Evolutionary conservation across 1,139 yeast species (phyloP), one percentile per base, ranked within the genome.

Genomic region (Zygoascus meyerae): DNA sequence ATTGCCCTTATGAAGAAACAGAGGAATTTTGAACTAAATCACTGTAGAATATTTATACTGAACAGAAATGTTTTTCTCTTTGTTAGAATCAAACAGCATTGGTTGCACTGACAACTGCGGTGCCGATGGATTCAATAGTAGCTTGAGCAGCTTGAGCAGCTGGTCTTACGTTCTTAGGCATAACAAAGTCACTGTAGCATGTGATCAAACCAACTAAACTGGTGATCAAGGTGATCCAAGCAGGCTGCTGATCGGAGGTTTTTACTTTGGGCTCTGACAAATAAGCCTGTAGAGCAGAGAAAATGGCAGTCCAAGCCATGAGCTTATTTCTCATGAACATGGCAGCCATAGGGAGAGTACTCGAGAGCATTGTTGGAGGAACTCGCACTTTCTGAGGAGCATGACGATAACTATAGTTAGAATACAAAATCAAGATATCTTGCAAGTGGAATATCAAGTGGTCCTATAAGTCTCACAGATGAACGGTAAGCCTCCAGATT

Each of bases 1-100:
- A 86, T 48, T 90, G 97, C 67, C 97, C 97, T 0, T 86, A 77
- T 60, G 95, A 85, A 58, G 78, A 78, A 53, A 83, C 26, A 21
- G 26, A 21, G 7, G 26, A 14, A 14, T n/a, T 31, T 31, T 14
- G 12, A 31, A n/a, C 15, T 31, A 14, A 31, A 31, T n/a, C 12
- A 31, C 15, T 31, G 12, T 14, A 31, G 34, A 31, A 14, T 31
- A 31, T n/a, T 31, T 31, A 14, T n/a, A 14, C 26, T 21, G 26
- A 21, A 21, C 26, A 21, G 26, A 21, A 21, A 21, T 21, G 26
- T 21, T 21, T 21, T 21, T 21, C 7, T 21, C 26, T 21, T 21
- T 21, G 4, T 21, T 21, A 21, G 11, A 11, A 18, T 17, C 18
- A 18, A 26, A 35, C 39, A 18, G 30, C 39, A 10, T 30, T 31